Base-by-base conservation (phyloP, 2,329 filamentous ascomycete genomes). In the Nigrograna mackinnonii region DNA sequence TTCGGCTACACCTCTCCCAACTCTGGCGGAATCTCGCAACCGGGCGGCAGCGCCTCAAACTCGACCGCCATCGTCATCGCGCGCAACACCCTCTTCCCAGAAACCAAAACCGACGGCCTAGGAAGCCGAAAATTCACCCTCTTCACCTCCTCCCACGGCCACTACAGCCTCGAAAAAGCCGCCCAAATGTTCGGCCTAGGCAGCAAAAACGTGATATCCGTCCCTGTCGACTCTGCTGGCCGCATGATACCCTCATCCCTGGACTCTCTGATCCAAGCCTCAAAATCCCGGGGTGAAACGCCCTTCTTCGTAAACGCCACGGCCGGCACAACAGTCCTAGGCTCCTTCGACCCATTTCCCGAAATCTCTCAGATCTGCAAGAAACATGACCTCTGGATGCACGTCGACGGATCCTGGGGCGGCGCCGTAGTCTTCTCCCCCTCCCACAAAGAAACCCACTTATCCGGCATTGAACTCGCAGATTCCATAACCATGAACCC, bases 301-400 rank as follows among this genome's bases (percentile, higher is more conserved):
- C 92, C 94, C 0, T 87, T 99, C 47, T 96, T 95, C 70, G 89
- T 97, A 63, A 97, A 96, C 64, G 88, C 91, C 5, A 97, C 94
- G 0, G 92, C 94, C 1, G 94, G 94, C 14, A 96, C 92, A 1
- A 99, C 94, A 0, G 92, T 97, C 2, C 76, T 92, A 49, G 94
- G 94, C 13, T 90, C 88, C 1, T 99, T 86, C 63, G 92, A 96
- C 60, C 88, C 89, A 0, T 85, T 96, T 55, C 68, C 76, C 11
- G 80, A 79, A 3, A 85, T 96, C 49, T 78, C 85, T 0, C 74
- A 73, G 20, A 76, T 96, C 14, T 94, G 89, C 71, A 79, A 81
- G 50, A 77, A 79, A 45, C 78, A 90, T 61, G 79, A 82, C 40
- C 71, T 97, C 34, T 99, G 94, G 94, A 74, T 97, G 70, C 94